Evolutionary conservation across 2,329 filamentous ascomycete genomes (phyloP).

Genomic region (Neopestalotiopsis sp.): DNA sequence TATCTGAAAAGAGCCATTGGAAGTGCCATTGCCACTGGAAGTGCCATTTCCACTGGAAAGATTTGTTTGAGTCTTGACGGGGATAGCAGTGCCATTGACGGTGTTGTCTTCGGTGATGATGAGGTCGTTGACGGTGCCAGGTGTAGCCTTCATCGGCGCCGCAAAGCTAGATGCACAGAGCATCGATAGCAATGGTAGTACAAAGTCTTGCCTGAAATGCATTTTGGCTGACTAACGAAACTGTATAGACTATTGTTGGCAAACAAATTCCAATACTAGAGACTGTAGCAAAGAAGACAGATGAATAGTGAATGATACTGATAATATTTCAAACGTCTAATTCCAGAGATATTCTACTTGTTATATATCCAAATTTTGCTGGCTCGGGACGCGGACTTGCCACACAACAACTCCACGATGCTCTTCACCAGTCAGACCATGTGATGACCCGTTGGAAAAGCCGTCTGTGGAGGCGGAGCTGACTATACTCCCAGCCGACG

Average conservation of each 20-base stretch:
- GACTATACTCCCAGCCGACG: not conserved
- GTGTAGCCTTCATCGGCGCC: not conserved
- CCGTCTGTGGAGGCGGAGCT: not conserved
- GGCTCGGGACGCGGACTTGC: not conserved
- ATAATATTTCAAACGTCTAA: not conserved
- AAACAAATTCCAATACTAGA: not conserved
- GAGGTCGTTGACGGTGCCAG: slow-evolving; percentile 7
- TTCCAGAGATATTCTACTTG: not conserved
- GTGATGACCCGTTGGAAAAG: not conserved
- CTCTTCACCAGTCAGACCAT: not conserved
- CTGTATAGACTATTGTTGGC: not conserved
- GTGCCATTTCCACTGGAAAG: not conserved
- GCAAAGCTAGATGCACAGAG: not conserved
- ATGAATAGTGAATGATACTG: not conserved
- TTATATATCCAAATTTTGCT: not conserved
- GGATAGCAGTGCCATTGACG: slow-evolving; percentile 4
- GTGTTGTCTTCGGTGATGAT: slow-evolving; percentile 13
- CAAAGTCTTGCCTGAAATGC: not conserved
- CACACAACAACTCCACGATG: not conserved
- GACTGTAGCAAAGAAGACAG: not conserved
- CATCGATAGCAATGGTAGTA: not conserved
- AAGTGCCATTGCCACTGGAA: no score
- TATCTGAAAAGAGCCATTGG: not conserved
- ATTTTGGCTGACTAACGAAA: not conserved
- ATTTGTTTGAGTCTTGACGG: not conserved